phyloP scores from a whole-genome alignment of 108 stramenopile species.

The Parmales sp. region DNA sequence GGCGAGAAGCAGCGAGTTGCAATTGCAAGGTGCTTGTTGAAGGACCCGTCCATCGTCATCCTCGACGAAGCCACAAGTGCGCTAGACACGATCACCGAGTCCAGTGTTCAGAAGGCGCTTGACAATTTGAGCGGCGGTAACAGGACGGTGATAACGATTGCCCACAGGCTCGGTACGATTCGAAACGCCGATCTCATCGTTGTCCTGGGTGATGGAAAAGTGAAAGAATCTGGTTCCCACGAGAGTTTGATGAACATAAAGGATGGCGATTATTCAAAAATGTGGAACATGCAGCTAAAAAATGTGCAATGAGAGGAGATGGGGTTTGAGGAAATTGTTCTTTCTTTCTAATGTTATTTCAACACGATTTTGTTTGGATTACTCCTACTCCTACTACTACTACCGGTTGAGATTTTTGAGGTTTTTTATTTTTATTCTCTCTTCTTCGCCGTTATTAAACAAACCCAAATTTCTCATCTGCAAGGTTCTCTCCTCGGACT shows the following conservation, averaged over 20 bases:
- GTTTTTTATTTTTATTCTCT: no score
- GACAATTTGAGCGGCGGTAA: conserved; percentile 65
- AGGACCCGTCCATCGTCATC: conserved; percentile 78
- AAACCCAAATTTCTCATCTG: no score
- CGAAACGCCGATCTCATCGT: conserved; percentile 91
- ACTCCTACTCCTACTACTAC: no score
- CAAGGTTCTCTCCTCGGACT: no score
- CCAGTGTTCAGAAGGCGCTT: conserved; percentile 86
- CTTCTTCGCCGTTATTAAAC: no score
- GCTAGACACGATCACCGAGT: conserved; percentile 74
- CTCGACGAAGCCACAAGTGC: conserved; percentile 54
- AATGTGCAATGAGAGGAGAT: neutral
- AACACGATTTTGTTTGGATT: no score
- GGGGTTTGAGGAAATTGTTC: no score
- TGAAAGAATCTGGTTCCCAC: conserved; percentile 92
- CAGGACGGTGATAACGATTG: conserved; percentile 90
- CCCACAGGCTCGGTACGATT: conserved; percentile 91
- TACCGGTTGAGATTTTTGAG: no score
- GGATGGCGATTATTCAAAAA: conserved; percentile 70
- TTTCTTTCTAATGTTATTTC: no score
- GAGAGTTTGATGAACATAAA: conserved; percentile 64
- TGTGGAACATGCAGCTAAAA: conserved; percentile 79
- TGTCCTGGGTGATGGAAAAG: conserved; percentile 78
- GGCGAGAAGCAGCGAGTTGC: conserved; percentile 58
- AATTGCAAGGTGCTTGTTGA: conserved; percentile 80